A percentile compares a stretch with the other conserved stretches of the same genome.
phyloP scores from a whole-genome alignment of 495 filamentous ascomycete genomes.

The Darksidea phi region DNA sequence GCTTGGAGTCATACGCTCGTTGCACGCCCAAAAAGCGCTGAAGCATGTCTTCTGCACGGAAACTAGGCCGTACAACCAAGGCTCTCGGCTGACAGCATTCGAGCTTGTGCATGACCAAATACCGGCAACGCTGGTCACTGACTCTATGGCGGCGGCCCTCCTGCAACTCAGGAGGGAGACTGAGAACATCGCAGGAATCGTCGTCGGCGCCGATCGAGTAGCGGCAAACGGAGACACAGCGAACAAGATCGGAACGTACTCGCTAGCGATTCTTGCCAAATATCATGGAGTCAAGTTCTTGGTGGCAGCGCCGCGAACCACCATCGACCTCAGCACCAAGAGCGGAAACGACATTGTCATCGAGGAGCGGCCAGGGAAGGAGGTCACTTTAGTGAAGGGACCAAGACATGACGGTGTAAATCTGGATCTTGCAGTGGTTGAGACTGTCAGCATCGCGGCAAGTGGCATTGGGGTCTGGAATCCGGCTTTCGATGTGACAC shows the following conservation, averaged over 20 bases:
- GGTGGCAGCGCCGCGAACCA: slow-evolving; percentile 91
- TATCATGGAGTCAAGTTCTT: slow-evolving; percentile 90
- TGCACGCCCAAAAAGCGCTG: slow-evolving; percentile 63
- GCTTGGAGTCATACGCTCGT: slow-evolving; percentile 85
- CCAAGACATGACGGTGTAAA: slow-evolving; percentile 48
- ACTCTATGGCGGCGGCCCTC: slow-evolving; percentile 91
- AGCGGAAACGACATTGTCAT: slow-evolving; percentile 78
- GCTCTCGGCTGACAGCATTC: slow-evolving; percentile 89
- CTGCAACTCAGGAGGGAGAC: slow-evolving; percentile 57
- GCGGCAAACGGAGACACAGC: slow-evolving; percentile 96
- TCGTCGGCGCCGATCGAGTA: slow-evolving; percentile 93
- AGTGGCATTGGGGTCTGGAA: slow-evolving; percentile 86
- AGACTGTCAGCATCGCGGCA: slow-evolving; percentile 76
- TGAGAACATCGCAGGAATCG: slow-evolving; percentile 71
- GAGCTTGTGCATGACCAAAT: slow-evolving; percentile 91
- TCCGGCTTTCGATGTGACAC: slow-evolving; percentile 93
- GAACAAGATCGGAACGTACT: slow-evolving; percentile 98
- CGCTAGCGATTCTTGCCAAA: slow-evolving; percentile 78
- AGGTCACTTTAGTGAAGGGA: slow-evolving; percentile 79
- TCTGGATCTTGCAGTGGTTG: slow-evolving; percentile 55
- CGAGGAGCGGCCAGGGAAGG: slow-evolving; percentile 75
- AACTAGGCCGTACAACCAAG: slow-evolving; percentile 97
- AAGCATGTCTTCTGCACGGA: slow-evolving; percentile 91
- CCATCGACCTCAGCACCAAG: slow-evolving; percentile 79
- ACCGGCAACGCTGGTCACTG: slow-evolving; percentile 89